Evolutionary conservation across 208 protist species (phyloP), one percentile per base, ranked within the genome.

Genomic region (Trypanosoma vivax): DNA sequence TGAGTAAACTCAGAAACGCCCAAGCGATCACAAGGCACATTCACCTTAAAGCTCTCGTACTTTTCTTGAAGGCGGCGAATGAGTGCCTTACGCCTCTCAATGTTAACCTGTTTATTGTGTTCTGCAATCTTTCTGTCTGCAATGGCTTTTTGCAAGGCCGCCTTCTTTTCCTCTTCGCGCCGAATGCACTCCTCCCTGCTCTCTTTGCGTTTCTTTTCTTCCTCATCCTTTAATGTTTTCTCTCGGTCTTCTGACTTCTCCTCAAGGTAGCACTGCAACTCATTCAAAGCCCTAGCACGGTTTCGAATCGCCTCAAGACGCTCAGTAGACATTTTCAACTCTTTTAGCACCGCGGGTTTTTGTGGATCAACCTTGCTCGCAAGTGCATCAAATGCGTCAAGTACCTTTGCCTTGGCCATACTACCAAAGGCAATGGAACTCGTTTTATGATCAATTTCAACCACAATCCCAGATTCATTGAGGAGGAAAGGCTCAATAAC

Each of bases 371-470:
- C 62, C 24, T 61, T 50, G 35, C 53, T 54, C 0, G 83, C 65
- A 14, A 92, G 63, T 13, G 42, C 62, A 45, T 60, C 65, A 47
- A 85, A 84, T 40, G 65, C 68, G 9, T 52, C 45, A 5, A 87
- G 42, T 34, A 88, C 68, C 41, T 81, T 86, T 23, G 58, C 51
- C 52, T 81, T 83, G 2, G 80, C 71, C 13, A 80, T 62, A 49
- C 82, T 76, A 30, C 67, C 63, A 54, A 88, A 87, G 9, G 70
- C 76, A 10, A 92, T 53, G 3, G 77, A 76, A 16, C 59, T 65
- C 11, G 73, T 80, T 45, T 76, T 73, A 65, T 76, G 75, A 56
- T 92, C 79, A 28, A 92, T 79, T 34, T 87, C 79, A 5, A 88
- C 73, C 0, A 73, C 50, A 16, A 86, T 70, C 3, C 56, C 60